phyloP scores from a whole-genome alignment of 1,139 yeast species.

The Pichia sp. region DNA sequence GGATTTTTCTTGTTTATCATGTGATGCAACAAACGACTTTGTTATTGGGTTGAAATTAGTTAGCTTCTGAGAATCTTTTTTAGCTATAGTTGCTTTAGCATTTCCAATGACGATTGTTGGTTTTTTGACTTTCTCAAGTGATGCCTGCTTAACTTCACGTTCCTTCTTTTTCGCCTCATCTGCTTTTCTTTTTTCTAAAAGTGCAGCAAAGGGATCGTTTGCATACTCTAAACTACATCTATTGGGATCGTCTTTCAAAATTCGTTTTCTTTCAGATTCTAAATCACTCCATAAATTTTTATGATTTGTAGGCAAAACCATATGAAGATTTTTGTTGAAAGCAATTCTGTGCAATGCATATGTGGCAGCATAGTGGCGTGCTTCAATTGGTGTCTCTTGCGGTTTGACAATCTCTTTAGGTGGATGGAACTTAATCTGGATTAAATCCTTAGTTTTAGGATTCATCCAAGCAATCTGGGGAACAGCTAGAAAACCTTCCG shows the following conservation, averaged over 20 bases:
- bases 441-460: slow-evolving; percentile 69
- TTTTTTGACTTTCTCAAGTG: slow-evolving; percentile 36
- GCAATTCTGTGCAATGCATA: slow-evolving; percentile 76
- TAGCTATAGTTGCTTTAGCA: not conserved
- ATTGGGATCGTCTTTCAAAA: slow-evolving; percentile 39
- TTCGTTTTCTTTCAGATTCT: slow-evolving; percentile 48
- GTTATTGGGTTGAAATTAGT: too few relatives aligned
- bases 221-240: slow-evolving; percentile 50
- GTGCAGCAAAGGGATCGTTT: slow-evolving; percentile 65
- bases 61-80: not conserved
- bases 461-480: slow-evolving; percentile 55
- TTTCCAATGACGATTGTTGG: slow-evolving; percentile 38
- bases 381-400: slow-evolving; percentile 78
- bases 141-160: slow-evolving; percentile 34
- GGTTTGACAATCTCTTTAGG: slow-evolving; percentile 48
- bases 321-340: slow-evolving; percentile 72
- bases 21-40: not conserved
- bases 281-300: slow-evolving; percentile 70
- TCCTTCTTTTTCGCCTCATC: slow-evolving; percentile 41
- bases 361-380: slow-evolving; percentile 86
- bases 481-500: slow-evolving; percentile 40
- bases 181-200: slow-evolving; percentile 45
- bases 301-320: slow-evolving; percentile 82
- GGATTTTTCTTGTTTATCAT: not conserved
- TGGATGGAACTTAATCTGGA: slow-evolving; percentile 56